Evolutionary conservation across 192 early-diverging fungal species (phyloP).

Genomic region (Phycomyces blakesleeanus): DNA sequence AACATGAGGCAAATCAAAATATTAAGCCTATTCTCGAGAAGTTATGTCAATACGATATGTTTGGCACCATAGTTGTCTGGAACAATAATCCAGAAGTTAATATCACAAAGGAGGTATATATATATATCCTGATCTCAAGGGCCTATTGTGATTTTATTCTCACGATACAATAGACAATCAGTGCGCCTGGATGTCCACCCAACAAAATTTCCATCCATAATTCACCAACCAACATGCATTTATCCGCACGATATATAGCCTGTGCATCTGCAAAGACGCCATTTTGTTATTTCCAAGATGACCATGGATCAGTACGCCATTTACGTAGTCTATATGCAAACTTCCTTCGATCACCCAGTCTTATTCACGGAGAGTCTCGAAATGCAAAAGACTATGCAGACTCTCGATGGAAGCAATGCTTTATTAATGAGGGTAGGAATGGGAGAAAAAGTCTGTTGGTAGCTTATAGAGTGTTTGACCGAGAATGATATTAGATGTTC

Average conservation of each 20-base stretch:
- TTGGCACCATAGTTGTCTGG: conserved; percentile 54
- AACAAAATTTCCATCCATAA: conserved; percentile 45
- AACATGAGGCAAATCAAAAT: conserved; percentile 16
- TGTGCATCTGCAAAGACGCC: conserved; percentile 50
- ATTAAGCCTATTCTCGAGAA: conserved; percentile 44
- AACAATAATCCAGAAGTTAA: conserved; percentile 46
- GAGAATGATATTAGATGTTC: conserved; percentile 30
- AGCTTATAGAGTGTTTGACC: not conserved
- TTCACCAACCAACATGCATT: conserved; percentile 45
- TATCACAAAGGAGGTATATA: conserved; percentile 40
- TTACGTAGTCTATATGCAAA: conserved; percentile 54
- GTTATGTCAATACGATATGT: conserved; percentile 54
- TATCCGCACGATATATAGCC: conserved; percentile 53
- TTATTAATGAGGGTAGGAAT: conserved; percentile 46
- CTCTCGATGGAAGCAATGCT: conserved; percentile 55
- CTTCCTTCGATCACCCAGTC: conserved; percentile 48
- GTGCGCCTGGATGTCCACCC: conserved; percentile 23
- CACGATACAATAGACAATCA: conserved; percentile 33
- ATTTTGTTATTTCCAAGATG: conserved; percentile 58
- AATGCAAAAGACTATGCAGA: conserved; percentile 42
- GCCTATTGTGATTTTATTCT: not conserved
- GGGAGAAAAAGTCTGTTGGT: too few relatives aligned
- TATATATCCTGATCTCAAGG: too few relatives aligned
- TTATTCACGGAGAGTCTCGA: conserved; percentile 49
- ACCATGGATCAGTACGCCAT: conserved; percentile 19